Percentiles rank a stretch among this genome's conserved stretches.
phyloP scores from a whole-genome alignment of 1,284 basidiomycete species.

The Albatrellus sp. region DNA sequence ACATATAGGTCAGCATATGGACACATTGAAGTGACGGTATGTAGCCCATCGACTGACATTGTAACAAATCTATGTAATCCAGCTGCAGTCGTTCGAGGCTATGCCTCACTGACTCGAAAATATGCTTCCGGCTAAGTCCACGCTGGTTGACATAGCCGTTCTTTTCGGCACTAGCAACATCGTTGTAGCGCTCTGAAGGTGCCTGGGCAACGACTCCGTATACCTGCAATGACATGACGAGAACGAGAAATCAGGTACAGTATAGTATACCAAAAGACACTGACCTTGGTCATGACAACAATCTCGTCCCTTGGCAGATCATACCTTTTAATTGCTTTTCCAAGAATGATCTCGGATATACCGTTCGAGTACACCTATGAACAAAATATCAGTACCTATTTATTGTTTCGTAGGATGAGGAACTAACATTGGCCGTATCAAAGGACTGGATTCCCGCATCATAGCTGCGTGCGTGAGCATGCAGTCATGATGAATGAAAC shows the following conservation, averaged over 20 bases:
- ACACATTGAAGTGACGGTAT: too few relatives aligned
- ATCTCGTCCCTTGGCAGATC: conserved; percentile 42
- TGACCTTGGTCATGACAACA: conserved; percentile 44
- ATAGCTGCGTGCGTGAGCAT: neutral
- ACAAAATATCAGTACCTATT: neutral
- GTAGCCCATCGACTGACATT: conserved; percentile 8
- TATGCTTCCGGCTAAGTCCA: conserved; percentile 26
- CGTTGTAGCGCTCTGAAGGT: neutral
- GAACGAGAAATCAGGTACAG: neutral
- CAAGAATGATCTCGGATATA: conserved; percentile 40
- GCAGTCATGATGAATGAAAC: too few relatives aligned
- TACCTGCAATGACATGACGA: conserved; percentile 2
- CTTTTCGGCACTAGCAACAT: conserved; percentile 7
- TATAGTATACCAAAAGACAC: neutral
- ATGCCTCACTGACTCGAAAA: conserved; percentile 26
- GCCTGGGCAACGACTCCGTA: conserved; percentile 4
- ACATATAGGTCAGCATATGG: neutral
- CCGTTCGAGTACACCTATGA: conserved; percentile 33
- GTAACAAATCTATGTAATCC: conserved; percentile 26
- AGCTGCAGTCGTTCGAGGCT: conserved; percentile 22
- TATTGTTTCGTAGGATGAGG: neutral
- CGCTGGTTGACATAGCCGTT: conserved; percentile 25
- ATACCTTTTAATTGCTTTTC: conserved; percentile 44
- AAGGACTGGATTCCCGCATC: conserved; percentile 4
- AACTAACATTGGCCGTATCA: conserved; percentile 4